Conservation (phyloP, 805 yeast species). For the Candida boleticola region DNA sequence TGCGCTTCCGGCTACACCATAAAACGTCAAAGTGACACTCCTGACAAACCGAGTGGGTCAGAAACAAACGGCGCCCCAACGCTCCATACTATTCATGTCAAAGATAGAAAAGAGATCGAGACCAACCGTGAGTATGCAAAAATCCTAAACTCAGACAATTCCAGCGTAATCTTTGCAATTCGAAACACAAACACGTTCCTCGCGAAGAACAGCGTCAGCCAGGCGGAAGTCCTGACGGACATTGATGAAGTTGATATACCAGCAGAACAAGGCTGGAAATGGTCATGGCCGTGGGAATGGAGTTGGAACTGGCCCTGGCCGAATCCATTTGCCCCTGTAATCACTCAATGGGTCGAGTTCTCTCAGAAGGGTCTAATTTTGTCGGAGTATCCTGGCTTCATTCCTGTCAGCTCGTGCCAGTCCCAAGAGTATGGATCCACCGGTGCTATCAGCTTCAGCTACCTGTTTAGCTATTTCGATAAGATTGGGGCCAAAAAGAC, state of each 20-base stretch:
- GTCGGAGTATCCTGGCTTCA: conserved; percentile 7
- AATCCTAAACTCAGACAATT: neutral
- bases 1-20: too few species aligned
- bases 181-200: neutral
- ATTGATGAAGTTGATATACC: conserved; percentile 3
- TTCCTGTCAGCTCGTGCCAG: conserved; percentile 16
- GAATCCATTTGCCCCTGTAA: neutral
- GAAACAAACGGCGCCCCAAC: too few species aligned
- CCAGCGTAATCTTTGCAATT: neutral
- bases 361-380: conserved; percentile 3
- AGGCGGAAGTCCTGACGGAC: neutral
- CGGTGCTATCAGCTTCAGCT: conserved; percentile 12
- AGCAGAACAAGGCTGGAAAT: neutral
- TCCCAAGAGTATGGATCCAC: conserved; percentile 13
- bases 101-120: conserved; percentile 5
- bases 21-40: too few species aligned
- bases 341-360: conserved; percentile 13
- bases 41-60: too few species aligned
- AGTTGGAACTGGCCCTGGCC: neutral
- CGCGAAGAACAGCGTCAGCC: neutral
- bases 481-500: too few species aligned
- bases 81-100: conserved; percentile 2
- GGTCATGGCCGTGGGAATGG: neutral
- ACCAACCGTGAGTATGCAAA: neutral
- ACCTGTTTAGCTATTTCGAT: neutral